Evolutionary conservation across 345 rosid genomes (phyloP), one percentile per base, ranked within the genome.

Genomic region (Populus davidiana): DNA sequence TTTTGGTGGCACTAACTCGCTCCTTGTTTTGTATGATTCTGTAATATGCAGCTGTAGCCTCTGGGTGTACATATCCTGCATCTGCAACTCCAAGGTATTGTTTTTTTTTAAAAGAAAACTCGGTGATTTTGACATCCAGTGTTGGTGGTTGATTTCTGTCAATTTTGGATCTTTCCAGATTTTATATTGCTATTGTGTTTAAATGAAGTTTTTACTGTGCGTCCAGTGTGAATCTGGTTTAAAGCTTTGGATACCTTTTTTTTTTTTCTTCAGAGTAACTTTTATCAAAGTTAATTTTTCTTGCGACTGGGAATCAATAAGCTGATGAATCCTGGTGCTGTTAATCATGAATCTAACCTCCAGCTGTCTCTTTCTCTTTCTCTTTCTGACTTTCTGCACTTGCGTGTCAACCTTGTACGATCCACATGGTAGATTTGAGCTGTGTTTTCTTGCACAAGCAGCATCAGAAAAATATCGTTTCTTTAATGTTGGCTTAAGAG

Each of bases 401-500:
- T 21, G 44, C 11, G 17, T 50, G 50, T 35, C 36, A n/a, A 62
- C 21, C 36, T 70, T 38, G 5, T 50, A n/a, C n/a, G 71, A 62
- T 29, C 35, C 69, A 12, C 20, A 20, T 61, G 70, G 38, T 70
- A 71, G 70, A 70, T 71, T 41, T 74, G 73, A 38, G 33, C 59
- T 39, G 80, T 72, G 52, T 62, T 79, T 78, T 62, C 67, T 75
- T 75, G 63, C 64, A 71, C 29, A 36, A 67, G 71, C 82, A 12
- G 4, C 21, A 29, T 56, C 2, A 59, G 64, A 59, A n/a, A 13
- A 3, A 5, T 59, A 68, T 11, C 59, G 47, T 35, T 21, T 70
- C 31, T 11, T 29, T 47, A 47, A 31, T 17, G 27, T 5, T 43
- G 36, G 38, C 33, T 13, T 67, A 11, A 54, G 65, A 49, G 56